phyloP scores from a whole-genome alignment of 208 protist genomes.

The Leishmania gerbilli region DNA sequence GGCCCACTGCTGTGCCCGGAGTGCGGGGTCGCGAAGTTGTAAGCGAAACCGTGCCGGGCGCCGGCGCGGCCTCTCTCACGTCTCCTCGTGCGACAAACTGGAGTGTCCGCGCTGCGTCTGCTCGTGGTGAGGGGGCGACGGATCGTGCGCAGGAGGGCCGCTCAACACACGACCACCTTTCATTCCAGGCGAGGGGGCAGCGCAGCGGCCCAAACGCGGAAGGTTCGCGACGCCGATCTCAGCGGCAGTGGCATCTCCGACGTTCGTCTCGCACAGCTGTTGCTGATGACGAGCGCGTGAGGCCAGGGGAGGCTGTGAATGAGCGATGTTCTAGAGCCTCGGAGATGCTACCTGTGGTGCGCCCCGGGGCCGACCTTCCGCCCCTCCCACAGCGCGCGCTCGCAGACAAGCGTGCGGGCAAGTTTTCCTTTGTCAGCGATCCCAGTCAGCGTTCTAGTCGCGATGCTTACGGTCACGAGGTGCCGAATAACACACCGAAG shows the following conservation, averaged over 20 bases:
- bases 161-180: constrained; percentile 6
- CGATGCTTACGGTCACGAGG: constrained; percentile 31
- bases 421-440: constrained; percentile 61
- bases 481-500: constrained; percentile 74
- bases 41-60: neutral
- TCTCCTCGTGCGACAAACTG: neutral
- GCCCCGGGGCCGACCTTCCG: constrained; percentile 5
- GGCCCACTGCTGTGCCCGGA: neutral
- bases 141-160: neutral
- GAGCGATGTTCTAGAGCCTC: neutral
- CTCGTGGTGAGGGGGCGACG: neutral
- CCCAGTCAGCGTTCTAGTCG: constrained; percentile 17
- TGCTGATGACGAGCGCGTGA: neutral
- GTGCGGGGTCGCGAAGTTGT: neutral
- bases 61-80: neutral
- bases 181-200: constrained; percentile 13
- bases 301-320: neutral
- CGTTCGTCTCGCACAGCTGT: neutral
- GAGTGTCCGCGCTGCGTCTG: neutral
- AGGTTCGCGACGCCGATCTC: neutral
- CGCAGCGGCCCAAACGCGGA: neutral
- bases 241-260: neutral
- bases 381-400: neutral
- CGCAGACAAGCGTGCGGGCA: constrained; percentile 12
- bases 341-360: constrained; percentile 12